Base-by-base conservation (phyloP, 2,329 filamentous ascomycete species). In the Claviceps quebecensis region DNA sequence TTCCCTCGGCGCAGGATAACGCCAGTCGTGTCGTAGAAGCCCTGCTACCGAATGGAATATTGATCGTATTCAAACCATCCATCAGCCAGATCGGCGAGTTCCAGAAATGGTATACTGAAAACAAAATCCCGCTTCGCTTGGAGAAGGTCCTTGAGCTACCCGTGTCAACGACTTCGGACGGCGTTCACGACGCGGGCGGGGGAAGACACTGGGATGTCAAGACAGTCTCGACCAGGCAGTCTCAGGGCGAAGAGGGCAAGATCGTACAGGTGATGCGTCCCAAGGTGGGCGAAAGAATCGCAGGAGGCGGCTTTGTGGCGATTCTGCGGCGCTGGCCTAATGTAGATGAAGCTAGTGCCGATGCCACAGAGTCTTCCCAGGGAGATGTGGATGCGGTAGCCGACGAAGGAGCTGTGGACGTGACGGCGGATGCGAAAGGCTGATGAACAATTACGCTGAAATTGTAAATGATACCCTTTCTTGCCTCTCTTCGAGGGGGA, bases 41-140 rank as follows among this genome's bases (percentile, higher is more conserved):
- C 14, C 66, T 93, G 50, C 77, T 76, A 40, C 72, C 76, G 1
- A 77, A 85, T 59, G 86, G 81, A 0, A 69, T 77, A 8, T 69
- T 91, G 36, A 71, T 84, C 14, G 73, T 88, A 1, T 93, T 89
- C 67, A 81, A 80, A 56, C 87, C 87, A 0, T 87, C 81, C 58
- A 80, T 93, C 53, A 89, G 86, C 9, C 87, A 91, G 64, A 84
- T 91, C 51, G 80, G 75, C 41, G 75, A 81, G 5, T 85, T 83
- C 53, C 60, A 65, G 40, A 53, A 60, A 19, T 69, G 67, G 67
- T 50, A 81, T 36, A 74, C 74, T 52, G 66, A 73, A 29, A 68
- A 77, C 13, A 66, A 65, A 2, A 67, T 87, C 50, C 78, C 78
- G 16, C 50, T 76, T 22, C 64, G 73, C 26, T 65, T 81, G 8